Conservation (phyloP, 352 stramenopile species). For the Globisporangium iwayamae region DNA sequence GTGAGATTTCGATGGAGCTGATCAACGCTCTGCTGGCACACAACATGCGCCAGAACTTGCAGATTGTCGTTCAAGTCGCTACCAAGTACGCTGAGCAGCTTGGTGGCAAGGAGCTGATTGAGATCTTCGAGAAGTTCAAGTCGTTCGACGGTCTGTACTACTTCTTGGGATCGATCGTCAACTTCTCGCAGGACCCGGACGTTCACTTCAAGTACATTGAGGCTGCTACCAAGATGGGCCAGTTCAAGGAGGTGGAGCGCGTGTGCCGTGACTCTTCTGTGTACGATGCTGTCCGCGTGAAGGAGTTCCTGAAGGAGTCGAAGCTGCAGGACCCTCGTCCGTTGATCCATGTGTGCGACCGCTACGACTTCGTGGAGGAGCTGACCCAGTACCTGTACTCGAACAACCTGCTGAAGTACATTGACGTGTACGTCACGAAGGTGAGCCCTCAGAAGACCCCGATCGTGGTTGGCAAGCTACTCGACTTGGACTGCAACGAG, state of each 20-base stretch:
- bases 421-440: slow-evolving; percentile 99
- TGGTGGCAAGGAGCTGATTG: slow-evolving; percentile 92
- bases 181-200: slow-evolving; percentile 96
- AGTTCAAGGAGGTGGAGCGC: slow-evolving; percentile 99
- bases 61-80: slow-evolving; percentile 98
- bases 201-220: slow-evolving; percentile 99
- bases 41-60: slow-evolving; percentile 97
- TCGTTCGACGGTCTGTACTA: slow-evolving; percentile 98
- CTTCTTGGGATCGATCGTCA: slow-evolving; percentile 98
- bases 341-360: slow-evolving; percentile 99
- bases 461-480: slow-evolving; percentile 98
- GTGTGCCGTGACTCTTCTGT: slow-evolving; percentile 99
- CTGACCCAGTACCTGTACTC: slow-evolving; percentile 99
- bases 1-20: slow-evolving; percentile 96
- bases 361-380: slow-evolving; percentile 99
- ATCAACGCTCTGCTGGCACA: slow-evolving; percentile 98
- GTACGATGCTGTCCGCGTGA: slow-evolving; percentile 98
- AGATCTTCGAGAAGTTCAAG: slow-evolving; percentile 99
- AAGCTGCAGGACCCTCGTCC: slow-evolving; percentile 98
- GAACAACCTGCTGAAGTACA: slow-evolving; percentile 99
- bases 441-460: slow-evolving; percentile 97
- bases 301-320: slow-evolving; percentile 99
- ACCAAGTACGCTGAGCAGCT: slow-evolving; percentile 94
- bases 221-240: slow-evolving; percentile 98
- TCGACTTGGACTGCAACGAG: slow-evolving; percentile 98